A percentile compares a stretch with the other conserved stretches of the same genome.
These are phyloP conservation scores for Hamamelis virginiana DNA, from an alignment of 164 flowering plant species.

Conservation along the genomic window DNA sequence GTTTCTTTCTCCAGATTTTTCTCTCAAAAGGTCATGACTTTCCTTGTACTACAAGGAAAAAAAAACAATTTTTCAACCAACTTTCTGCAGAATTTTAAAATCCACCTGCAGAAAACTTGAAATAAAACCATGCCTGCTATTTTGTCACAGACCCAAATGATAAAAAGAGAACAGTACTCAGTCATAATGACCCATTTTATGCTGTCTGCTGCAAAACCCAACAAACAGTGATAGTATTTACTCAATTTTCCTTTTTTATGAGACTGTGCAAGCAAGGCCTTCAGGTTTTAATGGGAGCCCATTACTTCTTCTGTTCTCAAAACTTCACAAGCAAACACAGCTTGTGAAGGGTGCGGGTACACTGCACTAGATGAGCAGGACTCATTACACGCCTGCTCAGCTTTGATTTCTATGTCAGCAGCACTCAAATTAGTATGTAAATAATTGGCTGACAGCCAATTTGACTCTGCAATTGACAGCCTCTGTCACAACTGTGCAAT, in stretches of 20 bases:
- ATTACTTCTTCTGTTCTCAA: constrained; percentile 13
- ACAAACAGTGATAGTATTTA: not conserved
- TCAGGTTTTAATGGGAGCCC: constrained; percentile 18
- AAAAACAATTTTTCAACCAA: not conserved
- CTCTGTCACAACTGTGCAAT: no score
- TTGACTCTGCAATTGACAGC: no score
- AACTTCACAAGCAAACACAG: constrained; percentile 13
- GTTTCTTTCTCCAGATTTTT: not conserved
- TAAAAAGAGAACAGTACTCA: not conserved
- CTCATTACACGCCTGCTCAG: not conserved
- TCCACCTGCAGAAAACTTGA: no score
- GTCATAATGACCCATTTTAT: constrained; percentile 26
- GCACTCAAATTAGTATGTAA: no score
- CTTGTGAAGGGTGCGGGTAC: constrained; percentile 4
- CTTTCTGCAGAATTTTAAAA: no score
- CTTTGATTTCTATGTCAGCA: no score
- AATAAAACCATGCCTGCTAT: not conserved
- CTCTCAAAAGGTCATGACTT: not conserved
- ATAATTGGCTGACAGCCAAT: no score
- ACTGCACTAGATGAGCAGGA: not conserved
- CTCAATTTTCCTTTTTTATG: not conserved
- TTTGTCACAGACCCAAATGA: constrained; percentile 1
- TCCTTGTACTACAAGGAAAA: no score
- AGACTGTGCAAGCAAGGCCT: not conserved
- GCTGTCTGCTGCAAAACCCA: constrained; percentile 15